Evolutionary conservation across 2,329 filamentous ascomycete species (phyloP), one percentile per base, ranked within the genome.

Genomic region (Botrytis galanthina): DNA sequence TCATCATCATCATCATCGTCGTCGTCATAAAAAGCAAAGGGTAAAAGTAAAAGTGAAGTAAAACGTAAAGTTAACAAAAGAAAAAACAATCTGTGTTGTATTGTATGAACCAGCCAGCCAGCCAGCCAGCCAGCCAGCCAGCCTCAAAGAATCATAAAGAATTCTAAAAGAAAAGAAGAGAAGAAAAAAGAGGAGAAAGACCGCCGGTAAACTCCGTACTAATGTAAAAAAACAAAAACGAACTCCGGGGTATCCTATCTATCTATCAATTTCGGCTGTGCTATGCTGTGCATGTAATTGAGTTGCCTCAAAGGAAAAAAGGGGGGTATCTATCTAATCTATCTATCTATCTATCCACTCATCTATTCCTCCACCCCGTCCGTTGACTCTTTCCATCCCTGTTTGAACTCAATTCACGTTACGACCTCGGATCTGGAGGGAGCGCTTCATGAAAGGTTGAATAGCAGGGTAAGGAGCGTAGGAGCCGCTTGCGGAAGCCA

Each of bases 201-300:
- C 29, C 35, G 14, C 48, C 35, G 42, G 35, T 4, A n/a, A 66
- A 46, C 63, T 37, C 32, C 22, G 22, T 51, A 18, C 14, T 39
- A 37, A 54, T 54, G 26, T 42, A 68, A 68, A 29, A 20, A 37
- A n/a, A 54, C 48, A 54, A 29, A 57, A 57, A 57, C 18, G n/a
- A 68, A 68, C 35, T 69, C 66, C 66, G 32, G 48, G 66, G 37
- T 69, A 69, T 69, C 32, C n/a, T 68, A 42, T 68, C 64, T 32
- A 57, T 69, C 48, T 44, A 44, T 42, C n/a, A 59, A 26, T 69
- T 42, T 42, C 16, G 64, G 46, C 39, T 29, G 48, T 69, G 48
- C 39, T 68, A 16, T 39, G 22, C n/a, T 39, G 16, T 57, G 51
- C 14, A 54, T 18, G n/a, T 54, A 54, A 26, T 42, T 68, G 35